A percentile compares a stretch with the other conserved stretches of the same genome.
Evolutionary conservation across 805 yeast genomes (phyloP).

Genomic region (Cyberlindnera lachancei): DNA sequence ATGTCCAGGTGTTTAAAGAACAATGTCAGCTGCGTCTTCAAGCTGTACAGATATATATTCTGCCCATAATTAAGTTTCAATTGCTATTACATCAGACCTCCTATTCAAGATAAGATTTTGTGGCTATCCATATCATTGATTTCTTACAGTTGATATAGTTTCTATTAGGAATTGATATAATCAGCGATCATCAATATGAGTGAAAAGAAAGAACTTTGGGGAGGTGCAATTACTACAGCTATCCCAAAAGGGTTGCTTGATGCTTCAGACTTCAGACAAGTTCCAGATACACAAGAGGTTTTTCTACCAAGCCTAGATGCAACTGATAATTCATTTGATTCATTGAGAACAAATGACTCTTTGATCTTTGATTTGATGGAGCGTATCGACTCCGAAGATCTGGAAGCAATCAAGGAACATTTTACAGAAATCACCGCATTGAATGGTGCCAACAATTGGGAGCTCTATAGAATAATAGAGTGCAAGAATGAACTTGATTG

Average conservation of each 20-base stretch:
- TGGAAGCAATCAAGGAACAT: constrained; percentile 43
- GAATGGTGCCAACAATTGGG: constrained; percentile 31
- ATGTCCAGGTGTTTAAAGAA: too few relatives aligned
- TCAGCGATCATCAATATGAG: too few relatives aligned
- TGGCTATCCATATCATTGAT: too few relatives aligned
- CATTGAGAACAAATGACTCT: constrained; percentile 39
- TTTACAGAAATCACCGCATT: constrained; percentile 44
- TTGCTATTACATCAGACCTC: too few relatives aligned
- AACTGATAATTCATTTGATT: constrained; percentile 24
- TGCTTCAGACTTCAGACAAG: constrained; percentile 69
- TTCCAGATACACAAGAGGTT: constrained; percentile 94
- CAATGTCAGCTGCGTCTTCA: too few relatives aligned
- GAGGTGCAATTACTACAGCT: constrained; percentile 66
- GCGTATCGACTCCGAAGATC: constrained; percentile 31
- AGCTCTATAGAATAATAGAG: constrained; percentile 22
- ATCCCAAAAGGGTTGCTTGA: constrained; percentile 62
- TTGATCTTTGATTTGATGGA: constrained; percentile 63
- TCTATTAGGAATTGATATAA: too few relatives aligned
- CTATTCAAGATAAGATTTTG: too few relatives aligned
- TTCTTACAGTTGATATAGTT: too few relatives aligned
- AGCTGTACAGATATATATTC: too few relatives aligned
- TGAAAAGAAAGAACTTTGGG: constrained; percentile 51
- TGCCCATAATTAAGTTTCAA: too few relatives aligned
- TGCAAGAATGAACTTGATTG: constrained; percentile 9
- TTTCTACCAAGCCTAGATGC: constrained; percentile 40